A percentile compares a stretch with the other conserved stretches of the same genome.
These are phyloP conservation scores for Calocera cornea DNA, from an alignment of 768 basidiomycete genomes.

Conservation along the genomic window DNA sequence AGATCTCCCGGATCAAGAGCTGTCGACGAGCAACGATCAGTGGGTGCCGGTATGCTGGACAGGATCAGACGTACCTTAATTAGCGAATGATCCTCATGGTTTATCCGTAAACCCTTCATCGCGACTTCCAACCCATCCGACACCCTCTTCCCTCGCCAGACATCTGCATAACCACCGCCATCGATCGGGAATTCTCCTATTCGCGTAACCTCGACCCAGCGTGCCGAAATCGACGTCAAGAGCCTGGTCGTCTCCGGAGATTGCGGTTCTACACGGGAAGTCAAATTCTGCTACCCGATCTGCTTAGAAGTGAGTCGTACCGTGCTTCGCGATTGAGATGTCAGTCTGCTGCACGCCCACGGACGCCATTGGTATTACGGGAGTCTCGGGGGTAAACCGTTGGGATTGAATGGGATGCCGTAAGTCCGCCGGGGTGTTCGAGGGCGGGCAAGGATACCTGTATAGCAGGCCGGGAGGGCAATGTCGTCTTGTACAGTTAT, in stretches of 20 bases:
- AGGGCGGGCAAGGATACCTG: no score
- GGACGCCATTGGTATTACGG: neutral
- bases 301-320: neutral
- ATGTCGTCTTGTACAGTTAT: neutral
- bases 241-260: neutral
- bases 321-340: neutral
- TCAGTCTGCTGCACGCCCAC: neutral
- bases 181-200: neutral
- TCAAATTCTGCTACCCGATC: neutral
- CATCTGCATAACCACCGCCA: neutral
- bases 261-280: neutral
- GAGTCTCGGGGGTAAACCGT: no score
- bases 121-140: neutral
- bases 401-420: no score
- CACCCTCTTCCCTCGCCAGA: neutral
- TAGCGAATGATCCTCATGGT: neutral
- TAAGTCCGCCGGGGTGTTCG: no score
- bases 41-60: neutral
- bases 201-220: neutral
- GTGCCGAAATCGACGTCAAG: neutral
- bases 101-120: neutral
- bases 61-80: neutral
- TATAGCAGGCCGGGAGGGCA: no score
- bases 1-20: neutral
- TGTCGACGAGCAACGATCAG: neutral